Percentiles rank a stretch among this genome's conserved stretches.
Conservation (phyloP, 805 yeast species). For the Metschnikowia proteae region DNA sequence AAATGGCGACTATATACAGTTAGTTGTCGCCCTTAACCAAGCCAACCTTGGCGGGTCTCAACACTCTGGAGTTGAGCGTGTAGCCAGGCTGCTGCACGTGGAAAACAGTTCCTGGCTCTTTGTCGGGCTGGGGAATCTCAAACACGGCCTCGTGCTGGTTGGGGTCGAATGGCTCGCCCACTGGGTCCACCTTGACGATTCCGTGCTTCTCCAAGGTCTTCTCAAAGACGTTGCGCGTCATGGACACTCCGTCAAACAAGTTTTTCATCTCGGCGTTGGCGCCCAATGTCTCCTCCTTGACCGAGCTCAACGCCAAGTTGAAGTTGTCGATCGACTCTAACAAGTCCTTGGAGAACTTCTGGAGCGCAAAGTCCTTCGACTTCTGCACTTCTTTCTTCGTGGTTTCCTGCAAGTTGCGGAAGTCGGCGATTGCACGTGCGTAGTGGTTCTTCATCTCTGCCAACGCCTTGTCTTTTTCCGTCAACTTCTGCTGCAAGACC, state of each 20-base stretch:
- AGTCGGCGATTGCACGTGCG: slow-evolving; percentile 83
- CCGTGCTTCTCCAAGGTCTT: slow-evolving; percentile 82
- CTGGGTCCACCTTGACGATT: slow-evolving; percentile 71
- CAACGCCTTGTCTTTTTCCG: slow-evolving; percentile 63
- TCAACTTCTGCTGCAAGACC: slow-evolving; percentile 48
- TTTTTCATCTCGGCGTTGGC: slow-evolving; percentile 48
- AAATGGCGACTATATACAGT: slow-evolving; percentile 5
- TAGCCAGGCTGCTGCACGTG: slow-evolving; percentile 90
- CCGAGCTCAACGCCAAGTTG: slow-evolving; percentile 76
- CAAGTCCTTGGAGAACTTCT: slow-evolving; percentile 86
- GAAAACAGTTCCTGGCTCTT: slow-evolving; percentile 90
- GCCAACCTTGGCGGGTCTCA: slow-evolving; percentile 96
- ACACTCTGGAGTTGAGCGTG: slow-evolving; percentile 78
- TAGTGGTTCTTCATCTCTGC: slow-evolving; percentile 82
- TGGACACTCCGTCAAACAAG: slow-evolving; percentile 81
- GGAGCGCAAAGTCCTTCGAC: slow-evolving; percentile 86
- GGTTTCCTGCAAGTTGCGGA: slow-evolving; percentile 86
- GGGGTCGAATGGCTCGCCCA: slow-evolving; percentile 85
- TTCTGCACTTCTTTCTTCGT: slow-evolving; percentile 83
- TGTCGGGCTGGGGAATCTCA: slow-evolving; percentile 79
- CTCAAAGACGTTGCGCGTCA: slow-evolving; percentile 84
- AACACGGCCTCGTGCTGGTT: slow-evolving; percentile 91
- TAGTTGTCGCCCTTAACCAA: slow-evolving; percentile 58
- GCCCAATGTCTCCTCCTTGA: slow-evolving; percentile 56
- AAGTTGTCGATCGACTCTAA: slow-evolving; percentile 88